phyloP scores from a whole-genome alignment of 176 grass and related monocot species.

The Puccinellia tenuiflora region DNA sequence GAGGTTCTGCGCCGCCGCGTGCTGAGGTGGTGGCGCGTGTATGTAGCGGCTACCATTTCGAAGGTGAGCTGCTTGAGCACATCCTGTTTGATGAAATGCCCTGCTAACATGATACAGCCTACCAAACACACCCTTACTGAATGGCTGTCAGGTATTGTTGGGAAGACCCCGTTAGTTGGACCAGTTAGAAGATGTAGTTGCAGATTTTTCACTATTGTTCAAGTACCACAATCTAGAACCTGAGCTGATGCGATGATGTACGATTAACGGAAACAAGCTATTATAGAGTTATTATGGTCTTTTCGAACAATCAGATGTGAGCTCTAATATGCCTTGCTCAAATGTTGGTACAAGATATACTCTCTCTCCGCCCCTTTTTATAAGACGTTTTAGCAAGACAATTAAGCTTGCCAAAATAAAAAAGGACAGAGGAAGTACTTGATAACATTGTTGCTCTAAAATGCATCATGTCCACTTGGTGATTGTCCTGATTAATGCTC shows the following conservation, averaged over 20 bases:
- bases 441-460: neutral
- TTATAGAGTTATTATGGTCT: neutral
- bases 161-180: neutral
- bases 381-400: no score
- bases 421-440: neutral
- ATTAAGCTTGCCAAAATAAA: no score
- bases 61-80: conserved; percentile 25
- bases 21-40: conserved; percentile 67
- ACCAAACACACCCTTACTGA: no score
- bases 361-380: no score
- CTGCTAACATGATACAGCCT: no score
- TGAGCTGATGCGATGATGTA: neutral
- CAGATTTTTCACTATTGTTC: neutral
- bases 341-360: neutral
- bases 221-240: neutral
- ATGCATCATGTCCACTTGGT: neutral
- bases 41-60: conserved; percentile 59
- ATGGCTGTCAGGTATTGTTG: neutral
- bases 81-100: conserved; percentile 25
- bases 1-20: neutral
- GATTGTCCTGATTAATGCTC: neutral
- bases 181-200: neutral
- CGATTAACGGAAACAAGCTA: neutral
- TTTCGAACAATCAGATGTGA: neutral
- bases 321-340: neutral